phyloP scores from a whole-genome alignment of 352 stramenopile species.

The Pythium apleroticum region DNA sequence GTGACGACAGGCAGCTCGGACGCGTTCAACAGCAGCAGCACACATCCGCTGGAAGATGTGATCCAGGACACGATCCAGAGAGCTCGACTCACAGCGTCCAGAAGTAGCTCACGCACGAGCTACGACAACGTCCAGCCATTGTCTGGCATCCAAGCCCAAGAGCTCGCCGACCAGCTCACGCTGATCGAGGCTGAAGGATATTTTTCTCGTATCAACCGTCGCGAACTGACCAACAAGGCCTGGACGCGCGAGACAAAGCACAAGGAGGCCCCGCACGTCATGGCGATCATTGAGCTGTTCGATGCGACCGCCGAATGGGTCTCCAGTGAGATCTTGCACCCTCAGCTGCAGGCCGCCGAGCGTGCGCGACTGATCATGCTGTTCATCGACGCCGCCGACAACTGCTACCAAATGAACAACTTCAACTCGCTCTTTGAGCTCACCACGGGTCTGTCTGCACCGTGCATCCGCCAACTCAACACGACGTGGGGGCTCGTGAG shows the following conservation, averaged over 20 bases:
- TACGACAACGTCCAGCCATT: slow-evolving; percentile 81
- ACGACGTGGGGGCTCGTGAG: slow-evolving; percentile 82
- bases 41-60: slow-evolving; percentile 44
- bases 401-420: slow-evolving; percentile 87
- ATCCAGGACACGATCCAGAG: slow-evolving; percentile 78
- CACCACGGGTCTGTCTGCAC: slow-evolving; percentile 71
- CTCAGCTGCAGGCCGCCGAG: slow-evolving; percentile 76
- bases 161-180: slow-evolving; percentile 78
- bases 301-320: slow-evolving; percentile 85
- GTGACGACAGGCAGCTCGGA: slow-evolving; percentile 65
- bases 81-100: slow-evolving; percentile 48
- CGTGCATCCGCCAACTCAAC: slow-evolving; percentile 80
- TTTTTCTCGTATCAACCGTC: slow-evolving; percentile 65
- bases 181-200: slow-evolving; percentile 79
- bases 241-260: slow-evolving; percentile 85
- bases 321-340: slow-evolving; percentile 86
- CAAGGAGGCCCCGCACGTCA: slow-evolving; percentile 76
- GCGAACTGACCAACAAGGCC: slow-evolving; percentile 86
- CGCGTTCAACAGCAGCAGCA: slow-evolving; percentile 18
- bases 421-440: slow-evolving; percentile 90
- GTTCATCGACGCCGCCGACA: slow-evolving; percentile 83
- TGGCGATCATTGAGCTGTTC: slow-evolving; percentile 85
- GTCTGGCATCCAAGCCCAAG: slow-evolving; percentile 55
- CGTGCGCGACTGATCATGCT: slow-evolving; percentile 81
- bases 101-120: slow-evolving; percentile 66